Evolutionary conservation across 352 stramenopile genomes (phyloP).

Genomic region (Globisporangium paddicum): DNA sequence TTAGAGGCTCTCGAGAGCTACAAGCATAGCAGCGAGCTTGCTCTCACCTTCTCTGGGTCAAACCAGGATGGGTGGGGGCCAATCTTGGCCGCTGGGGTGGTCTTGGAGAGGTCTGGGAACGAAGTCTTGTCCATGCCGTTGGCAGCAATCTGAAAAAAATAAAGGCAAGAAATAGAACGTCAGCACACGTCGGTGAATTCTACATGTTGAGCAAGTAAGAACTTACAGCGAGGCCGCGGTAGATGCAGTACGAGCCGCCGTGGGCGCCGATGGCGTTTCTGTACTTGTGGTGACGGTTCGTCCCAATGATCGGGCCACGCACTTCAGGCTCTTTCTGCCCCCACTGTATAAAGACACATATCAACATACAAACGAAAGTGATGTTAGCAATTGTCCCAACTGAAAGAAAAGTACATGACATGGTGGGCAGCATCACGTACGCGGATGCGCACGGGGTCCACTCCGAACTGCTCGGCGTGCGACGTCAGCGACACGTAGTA

Average conservation of each 20-base stretch:
- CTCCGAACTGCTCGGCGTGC: conserved; percentile 82
- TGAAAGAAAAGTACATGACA: background rate
- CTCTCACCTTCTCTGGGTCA: conserved; percentile 89
- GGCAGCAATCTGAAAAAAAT: conserved; percentile 45
- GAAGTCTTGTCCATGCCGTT: conserved; percentile 66
- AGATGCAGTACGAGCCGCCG: conserved; percentile 98
- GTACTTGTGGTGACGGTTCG: conserved; percentile 93
- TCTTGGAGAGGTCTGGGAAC: conserved; percentile 86
- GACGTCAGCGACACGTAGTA: conserved; percentile 88
- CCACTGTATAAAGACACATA: conserved; percentile 54
- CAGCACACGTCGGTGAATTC: background rate
- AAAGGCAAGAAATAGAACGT: background rate
- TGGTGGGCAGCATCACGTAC: conserved; percentile 33
- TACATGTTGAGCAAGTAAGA: background rate
- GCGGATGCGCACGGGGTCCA: conserved; percentile 80
- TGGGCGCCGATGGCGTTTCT: conserved; percentile 98
- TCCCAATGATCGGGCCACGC: conserved; percentile 94
- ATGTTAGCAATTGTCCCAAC: background rate
- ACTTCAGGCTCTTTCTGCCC: conserved; percentile 88
- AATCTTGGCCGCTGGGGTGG: conserved; percentile 96
- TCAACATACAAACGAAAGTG: background rate
- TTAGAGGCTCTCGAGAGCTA: background rate
- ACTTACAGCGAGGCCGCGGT: conserved; percentile 93
- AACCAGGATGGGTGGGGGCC: conserved; percentile 94
- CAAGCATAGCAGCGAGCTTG: background rate